Percentiles rank a stretch among this genome's conserved stretches.
These are phyloP conservation scores for Crithidia mellificae DNA, from an alignment of 208 protist genomes.

Conservation along the genomic window DNA sequence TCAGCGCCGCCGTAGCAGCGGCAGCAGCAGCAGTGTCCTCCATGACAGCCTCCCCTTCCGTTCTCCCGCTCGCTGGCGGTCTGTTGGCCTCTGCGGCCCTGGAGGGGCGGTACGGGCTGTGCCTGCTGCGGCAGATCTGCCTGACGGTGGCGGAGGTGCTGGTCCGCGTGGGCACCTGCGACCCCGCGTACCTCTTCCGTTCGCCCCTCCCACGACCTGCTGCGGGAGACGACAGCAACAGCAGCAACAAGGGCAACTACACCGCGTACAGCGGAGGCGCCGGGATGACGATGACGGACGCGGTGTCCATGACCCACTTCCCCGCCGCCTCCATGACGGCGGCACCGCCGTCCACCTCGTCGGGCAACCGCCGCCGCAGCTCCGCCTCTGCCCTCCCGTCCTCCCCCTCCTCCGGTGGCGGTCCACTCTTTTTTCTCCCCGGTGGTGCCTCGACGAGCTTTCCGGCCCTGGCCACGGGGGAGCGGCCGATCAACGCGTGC, in stretches of 20 bases:
- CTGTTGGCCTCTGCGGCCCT: slow-evolving; percentile 46
- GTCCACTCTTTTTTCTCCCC: not conserved
- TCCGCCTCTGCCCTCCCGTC: not conserved
- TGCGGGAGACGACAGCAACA: not conserved
- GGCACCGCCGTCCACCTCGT: not conserved
- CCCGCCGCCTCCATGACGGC: not conserved
- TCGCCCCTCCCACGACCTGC: not conserved
- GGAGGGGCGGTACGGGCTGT: slow-evolving; percentile 43
- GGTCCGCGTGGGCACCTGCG: slow-evolving; percentile 46
- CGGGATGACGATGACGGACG: too few species aligned
- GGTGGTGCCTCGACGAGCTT: not conserved
- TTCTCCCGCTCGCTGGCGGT: slow-evolving; percentile 10
- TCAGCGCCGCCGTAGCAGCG: not conserved
- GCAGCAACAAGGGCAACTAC: not conserved
- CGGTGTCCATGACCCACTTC: not conserved
- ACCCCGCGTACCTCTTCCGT: slow-evolving; percentile 46
- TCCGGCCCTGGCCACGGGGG: not conserved
- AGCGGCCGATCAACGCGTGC: slow-evolving; percentile 48
- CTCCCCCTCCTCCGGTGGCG: too few species aligned
- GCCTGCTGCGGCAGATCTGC: slow-evolving; percentile 54
- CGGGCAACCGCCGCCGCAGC: slow-evolving; percentile 5
- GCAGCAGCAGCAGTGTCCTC: slow-evolving; percentile 1
- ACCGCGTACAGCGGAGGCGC: too few species aligned
- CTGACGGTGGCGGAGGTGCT: slow-evolving; percentile 68
- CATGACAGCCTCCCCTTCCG: not conserved